Evolutionary conservation across 2,329 filamentous ascomycete species (phyloP).

Genomic region (Aspergillus caelatus): DNA sequence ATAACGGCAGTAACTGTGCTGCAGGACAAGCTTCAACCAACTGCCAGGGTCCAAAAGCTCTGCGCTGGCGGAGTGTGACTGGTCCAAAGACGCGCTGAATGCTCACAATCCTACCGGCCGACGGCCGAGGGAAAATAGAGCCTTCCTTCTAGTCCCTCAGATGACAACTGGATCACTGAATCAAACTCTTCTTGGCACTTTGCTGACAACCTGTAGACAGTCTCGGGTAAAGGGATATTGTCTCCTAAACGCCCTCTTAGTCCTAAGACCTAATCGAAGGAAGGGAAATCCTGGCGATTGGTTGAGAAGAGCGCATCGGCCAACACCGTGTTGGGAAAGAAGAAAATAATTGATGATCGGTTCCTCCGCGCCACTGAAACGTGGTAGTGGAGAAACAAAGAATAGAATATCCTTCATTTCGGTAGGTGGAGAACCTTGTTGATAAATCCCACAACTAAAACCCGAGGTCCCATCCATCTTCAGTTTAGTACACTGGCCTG

Average conservation of each 20-base stretch:
- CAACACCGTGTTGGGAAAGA: background rate
- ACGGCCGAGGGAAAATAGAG: background rate
- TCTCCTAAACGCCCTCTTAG: background rate
- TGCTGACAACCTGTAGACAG: background rate
- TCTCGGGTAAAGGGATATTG: background rate
- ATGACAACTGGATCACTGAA: background rate
- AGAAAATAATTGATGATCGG: background rate
- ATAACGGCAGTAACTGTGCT: background rate
- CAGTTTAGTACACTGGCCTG: background rate
- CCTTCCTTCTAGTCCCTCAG: background rate
- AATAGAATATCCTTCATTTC: background rate
- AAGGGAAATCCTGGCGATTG: background rate
- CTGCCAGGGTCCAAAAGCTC: slow-evolving; percentile 8
- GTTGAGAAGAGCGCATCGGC: background rate
- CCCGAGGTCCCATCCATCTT: background rate
- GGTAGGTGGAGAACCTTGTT: background rate
- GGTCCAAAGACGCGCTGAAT: background rate
- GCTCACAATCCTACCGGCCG: background rate
- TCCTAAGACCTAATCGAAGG: background rate
- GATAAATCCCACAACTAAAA: background rate
- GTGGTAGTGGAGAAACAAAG: slow-evolving; percentile 6
- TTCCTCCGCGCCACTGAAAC: background rate
- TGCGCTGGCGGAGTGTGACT: slow-evolving; percentile 18
- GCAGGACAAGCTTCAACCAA: slow-evolving; percentile 15
- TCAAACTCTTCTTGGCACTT: background rate